Evolutionary conservation across 2,329 filamentous ascomycete genomes (phyloP), one percentile per base, ranked within the genome.

Genomic region (Microdochium paspali): DNA sequence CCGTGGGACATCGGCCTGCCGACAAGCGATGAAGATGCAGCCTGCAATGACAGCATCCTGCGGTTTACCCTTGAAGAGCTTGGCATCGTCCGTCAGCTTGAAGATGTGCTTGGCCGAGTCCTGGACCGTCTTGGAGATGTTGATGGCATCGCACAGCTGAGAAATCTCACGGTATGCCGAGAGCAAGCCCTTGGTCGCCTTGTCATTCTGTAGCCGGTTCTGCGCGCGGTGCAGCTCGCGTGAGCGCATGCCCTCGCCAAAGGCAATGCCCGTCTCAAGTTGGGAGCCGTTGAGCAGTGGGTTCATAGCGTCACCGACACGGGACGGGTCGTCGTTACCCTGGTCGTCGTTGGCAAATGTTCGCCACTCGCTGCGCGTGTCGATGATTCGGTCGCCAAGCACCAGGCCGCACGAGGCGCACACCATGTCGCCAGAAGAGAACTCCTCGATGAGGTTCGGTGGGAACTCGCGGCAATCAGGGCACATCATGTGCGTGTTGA

Each of bases 311-410:
- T 97, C 93, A 72, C 93, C 93, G 54, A 98, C 91, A 89, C 93
- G 93, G 50, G 90, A 96, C 4, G 94, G 93, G 56, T 98, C 93
- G 58, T 97, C 94, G 61, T 87, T 90, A 60, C 88, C 89, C 66
- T 95, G 89, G 64, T 98, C 94, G 61, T 98, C 93, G 64, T 97
- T 97, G 62, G 90, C 90, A 70, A 98, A 98, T 1, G 93, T 98
- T 63, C 93, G 88, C 93, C 93, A 98, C 71, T 98, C 93, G 44
- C 90, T 95, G 52, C 94, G 86, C 51, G 88, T 94, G 63, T 98
- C 94, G 61, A 98, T 90, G 63, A 93, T 90, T 55, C 89, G 85
- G 60, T 91, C 87, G 50, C 87, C 86, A 25, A 98, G 79, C 5
- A 98, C 93, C 28, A 96, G 76, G 31, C 93, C 93, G 60, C 93